Evolutionary conservation across 1,284 basidiomycete species (phyloP).

Genomic region (Marasmius sp.): DNA sequence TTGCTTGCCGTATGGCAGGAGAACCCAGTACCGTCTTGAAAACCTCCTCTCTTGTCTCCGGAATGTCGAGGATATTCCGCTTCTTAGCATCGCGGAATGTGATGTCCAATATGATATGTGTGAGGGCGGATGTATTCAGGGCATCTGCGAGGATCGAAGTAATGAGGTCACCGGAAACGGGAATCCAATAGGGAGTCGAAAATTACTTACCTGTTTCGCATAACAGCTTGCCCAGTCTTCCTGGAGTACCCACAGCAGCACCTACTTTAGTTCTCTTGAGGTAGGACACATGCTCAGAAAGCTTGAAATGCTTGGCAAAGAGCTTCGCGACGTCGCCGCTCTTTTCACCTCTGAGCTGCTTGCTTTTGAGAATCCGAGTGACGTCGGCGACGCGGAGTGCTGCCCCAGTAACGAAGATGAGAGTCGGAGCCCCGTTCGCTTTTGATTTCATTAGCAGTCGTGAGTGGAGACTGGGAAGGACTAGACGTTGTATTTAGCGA

Average conservation of each 20-base stretch:
- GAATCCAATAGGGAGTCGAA: not conserved
- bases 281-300: slow-evolving; percentile 77
- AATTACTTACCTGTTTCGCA: slow-evolving; percentile 65
- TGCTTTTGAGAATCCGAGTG: slow-evolving; percentile 68
- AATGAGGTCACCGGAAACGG: not conserved
- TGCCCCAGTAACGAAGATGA: slow-evolving; percentile 74
- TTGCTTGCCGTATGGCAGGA: slow-evolving; percentile 56
- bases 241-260: slow-evolving; percentile 80
- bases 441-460: slow-evolving; percentile 74
- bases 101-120: slow-evolving; percentile 79
- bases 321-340: slow-evolving; percentile 83
- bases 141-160: slow-evolving; percentile 47
- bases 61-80: slow-evolving; percentile 73
- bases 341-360: slow-evolving; percentile 68
- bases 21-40: slow-evolving; percentile 71
- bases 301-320: slow-evolving; percentile 85
- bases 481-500: slow-evolving; percentile 34
- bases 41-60: slow-evolving; percentile 79
- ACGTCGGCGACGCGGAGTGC: slow-evolving; percentile 80
- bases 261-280: slow-evolving; percentile 74
- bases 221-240: slow-evolving; percentile 77
- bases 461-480: slow-evolving; percentile 63
- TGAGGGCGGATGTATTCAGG: slow-evolving; percentile 66
- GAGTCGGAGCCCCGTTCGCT: slow-evolving; percentile 71
- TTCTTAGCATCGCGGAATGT: slow-evolving; percentile 74